Evolutionary conservation across 345 rosid genomes (phyloP).

Genomic region (Psidium guajava): DNA sequence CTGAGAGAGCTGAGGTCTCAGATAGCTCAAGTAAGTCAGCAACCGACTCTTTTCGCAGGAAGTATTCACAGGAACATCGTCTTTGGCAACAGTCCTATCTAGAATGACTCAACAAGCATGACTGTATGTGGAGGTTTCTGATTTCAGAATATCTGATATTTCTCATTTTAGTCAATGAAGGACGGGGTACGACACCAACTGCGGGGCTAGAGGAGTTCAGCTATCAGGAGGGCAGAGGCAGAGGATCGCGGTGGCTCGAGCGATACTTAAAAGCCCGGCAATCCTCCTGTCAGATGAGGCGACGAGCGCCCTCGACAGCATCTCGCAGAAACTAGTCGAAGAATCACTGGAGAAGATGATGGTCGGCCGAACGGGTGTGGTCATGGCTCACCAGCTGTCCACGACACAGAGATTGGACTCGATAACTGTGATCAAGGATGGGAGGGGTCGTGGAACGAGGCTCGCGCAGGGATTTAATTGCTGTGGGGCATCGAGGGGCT

Average conservation of each 20-base stretch:
- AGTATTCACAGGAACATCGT: slow-evolving; percentile 45
- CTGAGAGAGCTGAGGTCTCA: slow-evolving; percentile 33
- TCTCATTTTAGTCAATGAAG: slow-evolving; percentile 36
- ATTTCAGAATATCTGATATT: background rate
- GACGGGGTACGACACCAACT: slow-evolving; percentile 53
- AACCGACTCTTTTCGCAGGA: slow-evolving; percentile 57
- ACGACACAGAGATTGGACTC: slow-evolving; percentile 22
- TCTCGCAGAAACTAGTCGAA: slow-evolving; percentile 23
- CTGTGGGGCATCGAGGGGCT: slow-evolving; percentile 11
- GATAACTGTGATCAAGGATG: slow-evolving; percentile 26
- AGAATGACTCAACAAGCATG: background rate
- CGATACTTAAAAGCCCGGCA: slow-evolving; percentile 18
- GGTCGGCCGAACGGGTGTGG: slow-evolving; percentile 23
- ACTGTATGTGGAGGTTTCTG: slow-evolving; percentile 25
- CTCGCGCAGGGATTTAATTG: slow-evolving; percentile 17
- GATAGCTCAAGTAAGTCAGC: slow-evolving; percentile 60
- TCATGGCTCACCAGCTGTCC: slow-evolving; percentile 33
- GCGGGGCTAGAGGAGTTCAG: slow-evolving; percentile 43
- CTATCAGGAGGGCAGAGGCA: slow-evolving; percentile 45
- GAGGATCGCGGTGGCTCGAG: slow-evolving; percentile 32
- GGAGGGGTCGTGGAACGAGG: slow-evolving; percentile 31
- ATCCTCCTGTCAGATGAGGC: slow-evolving; percentile 32
- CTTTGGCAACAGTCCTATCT: slow-evolving; percentile 16
- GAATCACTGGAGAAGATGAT: slow-evolving; percentile 36
- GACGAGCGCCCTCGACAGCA: slow-evolving; percentile 28